Percentiles rank a stretch among this genome's conserved stretches.
phyloP scores from a whole-genome alignment of 2,329 filamentous ascomycete species.

The Diaporthe sp. region DNA sequence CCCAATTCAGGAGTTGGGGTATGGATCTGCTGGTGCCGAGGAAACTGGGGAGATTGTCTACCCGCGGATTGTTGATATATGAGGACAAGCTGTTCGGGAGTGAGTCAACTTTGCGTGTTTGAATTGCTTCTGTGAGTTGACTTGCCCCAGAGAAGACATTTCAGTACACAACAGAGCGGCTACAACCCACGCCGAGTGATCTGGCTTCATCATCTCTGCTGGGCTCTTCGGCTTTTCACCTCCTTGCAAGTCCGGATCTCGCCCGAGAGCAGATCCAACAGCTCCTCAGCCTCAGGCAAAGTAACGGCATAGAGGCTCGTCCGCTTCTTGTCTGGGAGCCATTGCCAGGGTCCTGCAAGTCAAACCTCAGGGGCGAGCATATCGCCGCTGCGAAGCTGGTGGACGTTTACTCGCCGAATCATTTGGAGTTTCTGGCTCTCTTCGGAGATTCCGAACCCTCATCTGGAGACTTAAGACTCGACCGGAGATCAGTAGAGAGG shows the following conservation, averaged over 20 bases:
- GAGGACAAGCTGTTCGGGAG: slow-evolving; percentile 17
- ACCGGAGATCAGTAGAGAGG: not conserved
- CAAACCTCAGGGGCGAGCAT: slow-evolving; percentile 41
- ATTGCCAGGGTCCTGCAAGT: slow-evolving; percentile 36
- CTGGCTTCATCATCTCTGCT: slow-evolving; percentile 33
- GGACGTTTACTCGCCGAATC: slow-evolving; percentile 50
- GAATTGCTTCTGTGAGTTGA: not conserved
- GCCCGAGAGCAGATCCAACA: slow-evolving; percentile 37
- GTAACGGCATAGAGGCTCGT: not conserved
- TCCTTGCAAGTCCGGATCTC: slow-evolving; percentile 38
- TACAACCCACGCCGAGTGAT: slow-evolving; percentile 34
- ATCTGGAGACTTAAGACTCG: not conserved
- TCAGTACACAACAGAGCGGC: slow-evolving; percentile 36
- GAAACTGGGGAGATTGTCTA: not conserved
- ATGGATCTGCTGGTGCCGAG: slow-evolving; percentile 5
- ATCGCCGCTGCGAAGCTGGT: slow-evolving; percentile 41
- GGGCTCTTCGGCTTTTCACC: slow-evolving; percentile 39
- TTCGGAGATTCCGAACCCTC: slow-evolving; percentile 34
- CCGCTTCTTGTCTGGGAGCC: slow-evolving; percentile 29
- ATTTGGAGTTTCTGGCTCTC: slow-evolving; percentile 45
- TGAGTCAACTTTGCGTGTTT: not conserved
- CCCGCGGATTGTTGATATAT: slow-evolving; percentile 26
- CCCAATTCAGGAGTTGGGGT: slow-evolving; percentile 16
- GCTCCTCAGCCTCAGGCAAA: slow-evolving; percentile 34
- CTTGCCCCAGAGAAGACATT: slow-evolving; percentile 42